Evolutionary conservation across 1,284 basidiomycete species (phyloP), one percentile per base, ranked within the genome.

Genomic region (Polyporus tsugae): DNA sequence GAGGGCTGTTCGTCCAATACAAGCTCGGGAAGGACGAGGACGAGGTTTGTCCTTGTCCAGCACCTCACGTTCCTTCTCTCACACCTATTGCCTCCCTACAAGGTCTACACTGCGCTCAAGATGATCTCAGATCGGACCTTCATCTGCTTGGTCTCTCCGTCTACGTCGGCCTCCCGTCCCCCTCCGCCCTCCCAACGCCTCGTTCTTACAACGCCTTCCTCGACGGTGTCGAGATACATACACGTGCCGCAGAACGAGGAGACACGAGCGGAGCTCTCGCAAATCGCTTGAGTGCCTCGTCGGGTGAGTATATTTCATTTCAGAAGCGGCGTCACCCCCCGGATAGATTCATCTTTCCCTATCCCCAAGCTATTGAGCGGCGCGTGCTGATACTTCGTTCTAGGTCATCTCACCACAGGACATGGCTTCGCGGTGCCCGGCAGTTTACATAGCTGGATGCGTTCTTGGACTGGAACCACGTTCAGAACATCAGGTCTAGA

Each of bases 221-320:
- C 83, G 98, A 99, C 79, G 98, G 98, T 77, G 98, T 99, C 80
- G 97, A 99, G 82, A 99, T 99, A 99, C 84, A 95, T 99, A 93
- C 97, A 98, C 80, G 94, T 99, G 44, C 98, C 98, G 9, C 98
- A 99, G 81, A 97, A 95, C 70, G 97, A 99, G 82, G 98, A 99
- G 82, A 99, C 97, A n/a, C 90, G 97, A 66, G 97, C 98, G 0
- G 98, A 99, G 82, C 86, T 99, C 42, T 94, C 94, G 77, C 97
- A 99, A 82, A 97, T 99, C 72, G 97, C 97, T 57, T 99, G 97
- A 96, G 98, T 99, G n/a, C 95, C 97, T 6, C 90, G 95, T 70
- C 95, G 96, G 87, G 94, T 94, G 71, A 49, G 46, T 22, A 11
- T 22, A 10, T 5, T n/a, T 49, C 39, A 13, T 15, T 10, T 41